Evolutionary conservation across 169 alveolate genomes (phyloP).

Genomic region (Sarcocystis neurona): DNA sequence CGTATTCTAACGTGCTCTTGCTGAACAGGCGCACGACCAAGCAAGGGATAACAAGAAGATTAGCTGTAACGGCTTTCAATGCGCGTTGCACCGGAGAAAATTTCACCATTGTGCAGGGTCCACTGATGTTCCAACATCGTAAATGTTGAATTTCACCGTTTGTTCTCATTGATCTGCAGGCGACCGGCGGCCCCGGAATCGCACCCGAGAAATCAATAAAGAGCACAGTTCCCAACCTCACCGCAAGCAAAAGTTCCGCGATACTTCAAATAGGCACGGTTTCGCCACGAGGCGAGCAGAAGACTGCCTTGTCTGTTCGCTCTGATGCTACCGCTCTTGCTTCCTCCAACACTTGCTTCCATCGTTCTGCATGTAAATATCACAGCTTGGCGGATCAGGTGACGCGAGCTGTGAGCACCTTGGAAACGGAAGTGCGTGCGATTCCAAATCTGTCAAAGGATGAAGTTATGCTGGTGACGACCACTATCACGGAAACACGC

Average conservation of each 20-base stretch:
- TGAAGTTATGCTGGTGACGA: slow-evolving; percentile 19
- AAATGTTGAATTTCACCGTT: too few species aligned
- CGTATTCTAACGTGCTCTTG: not conserved
- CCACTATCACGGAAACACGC: slow-evolving; percentile 22
- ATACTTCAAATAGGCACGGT: not conserved
- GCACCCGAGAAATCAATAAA: too few species aligned
- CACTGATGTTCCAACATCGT: too few species aligned
- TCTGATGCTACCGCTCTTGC: not conserved
- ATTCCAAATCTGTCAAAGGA: not conserved
- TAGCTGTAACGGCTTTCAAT: too few species aligned
- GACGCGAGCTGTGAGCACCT: not conserved
- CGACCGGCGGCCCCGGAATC: too few species aligned
- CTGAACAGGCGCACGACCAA: too few species aligned
- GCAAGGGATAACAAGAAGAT: too few species aligned
- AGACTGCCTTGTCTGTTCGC: not conserved
- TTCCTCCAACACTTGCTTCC: too few species aligned
- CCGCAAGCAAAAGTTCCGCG: not conserved
- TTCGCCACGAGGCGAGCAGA: not conserved
- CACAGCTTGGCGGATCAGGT: not conserved
- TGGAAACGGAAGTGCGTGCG: not conserved
- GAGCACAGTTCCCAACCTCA: too few species aligned
- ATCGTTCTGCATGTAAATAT: not conserved
- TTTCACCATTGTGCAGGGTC: too few species aligned
- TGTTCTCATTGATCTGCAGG: too few species aligned
- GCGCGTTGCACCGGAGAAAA: too few species aligned